Evolutionary conservation across 345 rosid genomes (phyloP).

Genomic region (Salix viminalis): DNA sequence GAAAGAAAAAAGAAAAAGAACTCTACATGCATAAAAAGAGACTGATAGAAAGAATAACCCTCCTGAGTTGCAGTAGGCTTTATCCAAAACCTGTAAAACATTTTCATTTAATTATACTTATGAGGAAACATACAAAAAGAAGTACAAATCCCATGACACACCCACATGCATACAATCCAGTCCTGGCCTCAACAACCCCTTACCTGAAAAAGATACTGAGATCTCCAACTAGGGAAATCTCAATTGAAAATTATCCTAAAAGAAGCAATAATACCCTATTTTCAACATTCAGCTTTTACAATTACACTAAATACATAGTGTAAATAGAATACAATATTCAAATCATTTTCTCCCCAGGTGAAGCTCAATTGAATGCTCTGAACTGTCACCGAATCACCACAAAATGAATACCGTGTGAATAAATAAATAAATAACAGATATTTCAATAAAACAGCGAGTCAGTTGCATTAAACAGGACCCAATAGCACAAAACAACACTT

Average conservation of each 20-base stretch:
- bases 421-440: neutral
- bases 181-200: conserved; percentile 12
- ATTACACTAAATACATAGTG: neutral
- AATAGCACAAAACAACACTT: neutral
- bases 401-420: neutral
- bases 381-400: neutral
- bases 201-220: conserved; percentile 1
- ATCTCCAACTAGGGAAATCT: conserved; percentile 11
- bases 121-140: conserved; percentile 1
- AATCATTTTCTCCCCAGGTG: neutral
- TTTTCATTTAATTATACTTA: conserved; percentile 6
- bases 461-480: neutral
- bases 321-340: neutral
- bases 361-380: neutral
- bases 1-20: neutral
- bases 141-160: neutral
- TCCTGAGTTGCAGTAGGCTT: conserved; percentile 15
- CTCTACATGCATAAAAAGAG: conserved; percentile 26
- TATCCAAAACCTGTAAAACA: conserved; percentile 67
- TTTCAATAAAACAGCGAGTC: neutral
- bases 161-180: conserved; percentile 14
- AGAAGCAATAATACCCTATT: neutral
- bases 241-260: neutral
- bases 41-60: conserved; percentile 4
- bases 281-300: neutral